Conservation (phyloP, 2,329 filamentous ascomycete genomes). For the Aspergillus intermedius region DNA sequence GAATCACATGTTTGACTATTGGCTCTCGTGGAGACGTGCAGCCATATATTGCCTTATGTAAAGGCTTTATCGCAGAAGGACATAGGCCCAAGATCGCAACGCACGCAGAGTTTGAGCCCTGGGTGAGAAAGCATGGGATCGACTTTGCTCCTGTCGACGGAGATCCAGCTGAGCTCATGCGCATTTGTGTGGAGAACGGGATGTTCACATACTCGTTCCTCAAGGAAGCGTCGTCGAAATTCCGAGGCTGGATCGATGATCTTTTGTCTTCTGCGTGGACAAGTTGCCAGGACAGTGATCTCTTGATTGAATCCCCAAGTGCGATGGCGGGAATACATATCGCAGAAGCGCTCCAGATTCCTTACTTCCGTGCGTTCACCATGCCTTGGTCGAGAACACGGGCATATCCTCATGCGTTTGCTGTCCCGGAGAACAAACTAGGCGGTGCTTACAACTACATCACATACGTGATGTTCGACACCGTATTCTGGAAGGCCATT, state of each 20-base stretch:
- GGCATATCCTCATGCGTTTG: slow-evolving; percentile 93
- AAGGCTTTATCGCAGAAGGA: slow-evolving; percentile 78
- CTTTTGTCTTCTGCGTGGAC: slow-evolving; percentile 73
- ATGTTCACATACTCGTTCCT: slow-evolving; percentile 94
- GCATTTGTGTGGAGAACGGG: slow-evolving; percentile 90
- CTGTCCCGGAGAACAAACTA: slow-evolving; percentile 87
- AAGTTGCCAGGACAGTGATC: slow-evolving; percentile 78
- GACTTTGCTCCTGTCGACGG: slow-evolving; percentile 84
- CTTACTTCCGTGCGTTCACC: slow-evolving; percentile 94
- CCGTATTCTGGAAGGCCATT: slow-evolving; percentile 92
- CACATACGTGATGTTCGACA: slow-evolving; percentile 94
- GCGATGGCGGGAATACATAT: slow-evolving; percentile 98
- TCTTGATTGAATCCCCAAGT: slow-evolving; percentile 90
- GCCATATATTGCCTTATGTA: slow-evolving; percentile 94
- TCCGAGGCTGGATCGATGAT: slow-evolving; percentile 91
- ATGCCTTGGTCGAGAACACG: slow-evolving; percentile 98
- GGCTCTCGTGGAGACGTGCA: slow-evolving; percentile 94
- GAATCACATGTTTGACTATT: slow-evolving; percentile 89
- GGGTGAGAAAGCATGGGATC: slow-evolving; percentile 89
- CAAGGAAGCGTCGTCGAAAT: slow-evolving; percentile 76
- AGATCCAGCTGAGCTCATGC: slow-evolving; percentile 90
- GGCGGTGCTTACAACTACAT: slow-evolving; percentile 93
- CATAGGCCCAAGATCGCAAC: slow-evolving; percentile 85
- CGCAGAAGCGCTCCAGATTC: slow-evolving; percentile 83
- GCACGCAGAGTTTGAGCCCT: slow-evolving; percentile 79